Evolutionary conservation across 2,329 filamentous ascomycete species (phyloP).

Genomic region (Colletotrichum scovillei): DNA sequence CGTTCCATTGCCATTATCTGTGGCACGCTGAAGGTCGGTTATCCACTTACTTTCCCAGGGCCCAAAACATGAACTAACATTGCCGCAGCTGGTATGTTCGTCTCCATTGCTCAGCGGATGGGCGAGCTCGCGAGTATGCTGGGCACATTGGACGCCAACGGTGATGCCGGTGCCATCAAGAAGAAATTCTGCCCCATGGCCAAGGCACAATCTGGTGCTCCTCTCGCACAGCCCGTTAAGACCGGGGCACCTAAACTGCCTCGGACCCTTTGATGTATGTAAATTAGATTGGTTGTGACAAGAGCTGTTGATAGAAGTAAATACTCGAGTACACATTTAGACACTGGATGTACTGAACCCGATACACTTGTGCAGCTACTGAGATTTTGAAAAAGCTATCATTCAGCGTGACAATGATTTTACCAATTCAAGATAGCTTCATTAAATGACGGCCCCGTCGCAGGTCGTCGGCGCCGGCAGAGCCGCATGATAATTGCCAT

Average conservation of each 20-base stretch:
- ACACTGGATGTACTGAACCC: background rate
- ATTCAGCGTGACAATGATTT: background rate
- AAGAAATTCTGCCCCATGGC: constrained; percentile 30
- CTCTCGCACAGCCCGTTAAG: background rate
- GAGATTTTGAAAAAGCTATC: background rate
- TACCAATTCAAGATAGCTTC: background rate
- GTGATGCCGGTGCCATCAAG: constrained; percentile 5
- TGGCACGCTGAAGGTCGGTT: constrained; percentile 63
- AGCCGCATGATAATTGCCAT: background rate
- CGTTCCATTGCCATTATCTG: constrained; percentile 68
- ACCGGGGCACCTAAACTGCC: background rate
- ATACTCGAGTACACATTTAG: background rate
- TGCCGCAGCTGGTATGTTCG: constrained; percentile 24
- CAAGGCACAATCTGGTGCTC: background rate
- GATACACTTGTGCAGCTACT: background rate
- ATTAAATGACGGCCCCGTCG: background rate
- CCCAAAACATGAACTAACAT: background rate
- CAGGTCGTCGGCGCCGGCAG: background rate
- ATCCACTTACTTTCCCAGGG: too few species aligned
- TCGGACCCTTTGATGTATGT: background rate
- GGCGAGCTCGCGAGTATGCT: constrained; percentile 21
- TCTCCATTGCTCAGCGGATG: constrained; percentile 30
- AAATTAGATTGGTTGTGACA: background rate
- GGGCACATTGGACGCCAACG: constrained; percentile 1
- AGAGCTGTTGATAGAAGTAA: background rate